Evolutionary conservation across 768 basidiomycete genomes (phyloP), one percentile per base, ranked within the genome.

Genomic region (Epithele typhae): DNA sequence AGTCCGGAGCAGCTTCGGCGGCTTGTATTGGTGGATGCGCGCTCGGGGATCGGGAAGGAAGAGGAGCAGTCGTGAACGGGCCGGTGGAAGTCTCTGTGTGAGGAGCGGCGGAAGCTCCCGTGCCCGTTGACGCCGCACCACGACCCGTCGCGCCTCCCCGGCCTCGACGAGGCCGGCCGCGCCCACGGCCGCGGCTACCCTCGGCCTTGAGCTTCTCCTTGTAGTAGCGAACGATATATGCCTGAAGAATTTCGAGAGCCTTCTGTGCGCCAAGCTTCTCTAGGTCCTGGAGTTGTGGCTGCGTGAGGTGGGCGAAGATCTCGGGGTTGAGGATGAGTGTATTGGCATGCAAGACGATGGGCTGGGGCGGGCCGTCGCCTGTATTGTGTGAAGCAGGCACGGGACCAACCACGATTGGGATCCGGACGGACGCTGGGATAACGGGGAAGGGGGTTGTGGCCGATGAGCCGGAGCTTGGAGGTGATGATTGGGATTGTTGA

Each of bases 291-390:
- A 95, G 68, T 63, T 85, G 85, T 51, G 84, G 82, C 36, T 75
- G 70, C 3, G 84, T 79, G 11, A 95, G 75, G 45, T 82, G 82
- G 8, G 84, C 77, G 60, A 96, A 96, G 25, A 95, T 84, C 18
- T 76, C 74, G 2, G 93, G 93, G 57, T 90, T 87, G 30, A 96
- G 78, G 46, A 92, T 79, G 18, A 96, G 76, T 24, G 78, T 84
- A 43, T 89, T 84, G 54, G 92, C 84, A 52, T 94, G 90, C 11
- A 94, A 68, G 19, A 90, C 79, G 71, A 96, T 91, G 25, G 82
- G 82, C 23, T 73, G 75, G 3, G 66, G 61, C 1, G 67, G 63
- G 11, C 58, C 38, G 14, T 59, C 48, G 4, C 65, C 48, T 58
- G 76, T 51, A 61, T 66, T 27, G 65, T 76, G 30, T 61, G 73